A percentile compares a stretch with the other conserved stretches of the same genome.
Evolutionary conservation across 2,329 filamentous ascomycete genomes (phyloP).

Genomic region (Fusarium scirpi): DNA sequence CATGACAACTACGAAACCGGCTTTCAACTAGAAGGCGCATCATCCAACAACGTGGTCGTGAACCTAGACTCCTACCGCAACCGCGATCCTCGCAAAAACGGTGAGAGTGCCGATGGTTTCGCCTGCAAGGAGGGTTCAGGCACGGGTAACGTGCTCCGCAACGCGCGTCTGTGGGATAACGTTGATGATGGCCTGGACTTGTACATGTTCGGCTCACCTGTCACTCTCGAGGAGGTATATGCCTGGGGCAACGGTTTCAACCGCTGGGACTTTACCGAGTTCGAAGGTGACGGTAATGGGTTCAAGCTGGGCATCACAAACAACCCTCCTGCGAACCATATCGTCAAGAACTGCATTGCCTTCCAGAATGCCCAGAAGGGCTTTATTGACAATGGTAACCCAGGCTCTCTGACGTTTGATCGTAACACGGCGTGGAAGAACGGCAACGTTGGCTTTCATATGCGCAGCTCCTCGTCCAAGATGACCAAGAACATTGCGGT

Average conservation of each 20-base stretch:
- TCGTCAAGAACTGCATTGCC: slow-evolving; percentile 59
- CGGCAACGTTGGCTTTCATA: slow-evolving; percentile 46
- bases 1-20: slow-evolving; percentile 56
- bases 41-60: slow-evolving; percentile 55
- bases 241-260: slow-evolving; percentile 62
- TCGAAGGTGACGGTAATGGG: slow-evolving; percentile 61
- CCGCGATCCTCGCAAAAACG: slow-evolving; percentile 63
- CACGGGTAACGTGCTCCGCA: slow-evolving; percentile 59
- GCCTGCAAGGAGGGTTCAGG: slow-evolving; percentile 61
- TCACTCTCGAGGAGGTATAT: slow-evolving; percentile 59
- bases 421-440: slow-evolving; percentile 62
- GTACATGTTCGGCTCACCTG: slow-evolving; percentile 54
- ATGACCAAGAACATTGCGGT: slow-evolving; percentile 57
- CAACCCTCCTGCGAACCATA: slow-evolving; percentile 56
- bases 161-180: slow-evolving; percentile 62
- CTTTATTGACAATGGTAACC: slow-evolving; percentile 61
- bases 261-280: slow-evolving; percentile 57
- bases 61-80: slow-evolving; percentile 60
- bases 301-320: slow-evolving; percentile 59
- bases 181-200: slow-evolving; percentile 59
- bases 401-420: slow-evolving; percentile 54
- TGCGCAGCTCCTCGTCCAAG: slow-evolving; percentile 47
- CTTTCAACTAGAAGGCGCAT: slow-evolving; percentile 52
- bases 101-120: slow-evolving; percentile 63
- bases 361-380: slow-evolving; percentile 59